Evolutionary conservation across 768 basidiomycete genomes (phyloP).

Genomic region (Phaeotremella fagi): DNA sequence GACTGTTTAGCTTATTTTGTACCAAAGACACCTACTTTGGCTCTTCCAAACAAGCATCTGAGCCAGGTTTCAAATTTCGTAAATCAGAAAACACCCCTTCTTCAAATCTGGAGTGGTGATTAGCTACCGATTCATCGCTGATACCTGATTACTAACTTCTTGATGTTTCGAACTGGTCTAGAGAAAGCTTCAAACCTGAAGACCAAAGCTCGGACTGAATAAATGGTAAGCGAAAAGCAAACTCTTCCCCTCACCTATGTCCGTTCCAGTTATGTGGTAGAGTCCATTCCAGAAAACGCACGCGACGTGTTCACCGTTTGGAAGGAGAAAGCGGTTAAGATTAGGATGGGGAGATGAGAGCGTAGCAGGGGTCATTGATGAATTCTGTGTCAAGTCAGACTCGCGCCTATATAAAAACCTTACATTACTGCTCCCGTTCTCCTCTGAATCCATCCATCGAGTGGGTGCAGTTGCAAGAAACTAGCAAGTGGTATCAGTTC

Average conservation of each 20-base stretch:
- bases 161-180: slow-evolving; percentile 75
- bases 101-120: slow-evolving; percentile 50
- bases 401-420: neutral
- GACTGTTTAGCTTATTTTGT: neutral
- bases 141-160: slow-evolving; percentile 61
- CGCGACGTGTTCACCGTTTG: slow-evolving; percentile 75
- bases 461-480: slow-evolving; percentile 44
- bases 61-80: slow-evolving; percentile 86
- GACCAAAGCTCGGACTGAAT: slow-evolving; percentile 73
- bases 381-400: neutral
- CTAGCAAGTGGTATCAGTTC: slow-evolving; percentile 10
- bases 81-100: slow-evolving; percentile 94
- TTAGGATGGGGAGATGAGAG: slow-evolving; percentile 10
- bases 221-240: no score
- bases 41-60: slow-evolving; percentile 87
- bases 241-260: slow-evolving; percentile 56
- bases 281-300: slow-evolving; percentile 92
- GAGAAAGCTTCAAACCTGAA: slow-evolving; percentile 91
- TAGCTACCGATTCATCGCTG: neutral
- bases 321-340: slow-evolving; percentile 62
- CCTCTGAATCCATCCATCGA: slow-evolving; percentile 23
- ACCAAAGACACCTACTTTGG: slow-evolving; percentile 59
- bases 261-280: slow-evolving; percentile 93
- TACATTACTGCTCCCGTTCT: neutral
- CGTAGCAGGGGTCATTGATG: slow-evolving; percentile 2